These are phyloP conservation scores for Annona squamosa DNA, from an alignment of 164 flowering plant species.

Conservation along the genomic window DNA sequence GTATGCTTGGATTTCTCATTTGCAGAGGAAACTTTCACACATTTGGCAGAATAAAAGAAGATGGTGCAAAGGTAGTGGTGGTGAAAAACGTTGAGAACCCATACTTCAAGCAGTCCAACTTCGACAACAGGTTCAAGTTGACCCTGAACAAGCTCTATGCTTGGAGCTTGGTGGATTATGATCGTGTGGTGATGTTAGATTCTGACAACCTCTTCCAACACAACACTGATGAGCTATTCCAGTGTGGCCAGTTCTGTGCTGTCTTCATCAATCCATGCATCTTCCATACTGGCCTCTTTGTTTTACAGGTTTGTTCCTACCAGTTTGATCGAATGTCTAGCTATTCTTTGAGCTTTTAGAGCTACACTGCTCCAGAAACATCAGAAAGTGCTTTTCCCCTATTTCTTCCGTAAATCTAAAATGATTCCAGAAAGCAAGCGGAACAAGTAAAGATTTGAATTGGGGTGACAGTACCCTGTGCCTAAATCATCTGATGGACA, in stretches of 20 bases:
- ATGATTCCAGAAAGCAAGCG: too few species aligned
- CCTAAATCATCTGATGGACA: too few species aligned
- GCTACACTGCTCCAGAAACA: neutral
- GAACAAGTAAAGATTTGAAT: too few species aligned
- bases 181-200: slow-evolving; percentile 93
- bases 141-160: slow-evolving; percentile 93
- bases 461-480: too few species aligned
- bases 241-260: slow-evolving; percentile 95
- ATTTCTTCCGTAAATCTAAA: too few species aligned
- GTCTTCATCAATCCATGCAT: slow-evolving; percentile 98
- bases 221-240: slow-evolving; percentile 86
- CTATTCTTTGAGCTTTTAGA: neutral
- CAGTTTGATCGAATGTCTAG: neutral
- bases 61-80: slow-evolving; percentile 79
- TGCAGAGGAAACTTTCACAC: neutral
- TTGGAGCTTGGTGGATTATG: slow-evolving; percentile 78
- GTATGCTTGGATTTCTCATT: neutral
- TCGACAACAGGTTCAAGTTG: slow-evolving; percentile 57
- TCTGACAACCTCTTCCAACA: slow-evolving; percentile 83
- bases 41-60: slow-evolving; percentile 59
- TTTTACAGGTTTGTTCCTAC: slow-evolving; percentile 57
- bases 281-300: slow-evolving; percentile 97
- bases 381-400: too few species aligned
- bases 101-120: slow-evolving; percentile 40
- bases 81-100: slow-evolving; percentile 83